Evolutionary conservation across 352 stramenopile genomes (phyloP), one percentile per base, ranked within the genome.

Genomic region (Globisporangium parvum): DNA sequence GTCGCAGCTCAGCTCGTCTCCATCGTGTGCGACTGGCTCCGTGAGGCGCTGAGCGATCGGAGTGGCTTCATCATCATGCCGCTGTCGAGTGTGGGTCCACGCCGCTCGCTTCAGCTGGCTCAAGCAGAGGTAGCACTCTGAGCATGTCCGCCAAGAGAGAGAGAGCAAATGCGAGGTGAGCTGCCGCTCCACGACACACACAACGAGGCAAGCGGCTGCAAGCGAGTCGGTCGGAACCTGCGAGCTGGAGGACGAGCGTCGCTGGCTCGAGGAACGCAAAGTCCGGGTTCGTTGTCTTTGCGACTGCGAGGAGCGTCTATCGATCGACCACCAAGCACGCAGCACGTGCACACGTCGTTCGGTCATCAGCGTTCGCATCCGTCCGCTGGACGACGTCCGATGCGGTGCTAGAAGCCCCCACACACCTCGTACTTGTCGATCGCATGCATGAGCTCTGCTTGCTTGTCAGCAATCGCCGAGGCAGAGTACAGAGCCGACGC

Each of bases 381-480:
- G 18, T 35, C 23, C 6, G 18, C 21, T 14, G 8, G 31, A 37
- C 1, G 31, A 8, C 31, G 8, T 37, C 6, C 5, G 6, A 11
- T 12, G 31, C 26, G 9, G 28, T 33, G 31, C 31, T 37, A 33
- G 17, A 31, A n/a, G 20, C 23, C 2, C 1, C 12, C 6, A 15
- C 42, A 11, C 44, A 79, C 73, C 62, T 84, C 69, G 35, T 74
- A 84, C 40, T 76, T 74, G 6, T 63, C 66, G 41, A 73, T 70
- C 18, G 71, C 69, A 4, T 51, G 42, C 47, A 69, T 52, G 24
- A 84, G 47, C 20, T 73, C 59, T 11, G 40, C 37, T 21, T 63
- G 33, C n/a, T 47, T 51, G 37, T 45, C 33, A 5, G 26, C 33
- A n/a, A 63, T 37, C 40, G 55, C 47, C 2, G 49, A 28, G 6